Evolutionary conservation across 1,139 yeast genomes (phyloP), one percentile per base, ranked within the genome.

Genomic region (Groenewaldozyma auringiensis): DNA sequence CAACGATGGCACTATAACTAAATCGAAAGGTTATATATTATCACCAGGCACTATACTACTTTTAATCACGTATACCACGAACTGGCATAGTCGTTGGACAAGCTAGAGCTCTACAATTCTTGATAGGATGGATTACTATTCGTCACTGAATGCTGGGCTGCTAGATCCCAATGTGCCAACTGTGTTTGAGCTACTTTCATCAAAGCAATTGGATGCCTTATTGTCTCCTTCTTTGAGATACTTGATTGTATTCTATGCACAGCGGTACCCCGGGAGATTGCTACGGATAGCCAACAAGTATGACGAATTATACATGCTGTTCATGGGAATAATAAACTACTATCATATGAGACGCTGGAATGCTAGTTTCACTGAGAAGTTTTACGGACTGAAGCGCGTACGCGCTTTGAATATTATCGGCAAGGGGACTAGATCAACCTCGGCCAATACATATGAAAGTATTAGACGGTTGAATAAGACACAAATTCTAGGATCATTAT

Each of bases 101-200:
- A n/a, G n/a, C n/a, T n/a, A n/a, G n/a, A n/a, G n/a, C n/a, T n/a
- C n/a, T n/a, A n/a, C n/a, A n/a, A n/a, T n/a, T n/a, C n/a, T n/a
- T n/a, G n/a, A n/a, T n/a, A n/a, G n/a, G n/a, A 86, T 86, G 95
- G 94, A 85, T 62, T 86, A 81, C 67, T 85, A 81, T 60, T 81
- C 94, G 8, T 81, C 89, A 1, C 68, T 84, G 47, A 87, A 83
- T 65, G 86, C 94, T 3, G 72, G 86, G 35, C 79, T 82, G 46
- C 65, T 85, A 50, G 92, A 85, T 58, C 73, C 83, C 1, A 83
- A 79, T 48, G 74, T 82, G 1, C 95, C 95, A 0, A 84, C 95
- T 0, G 69, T 86, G 13, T 86, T 87, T 61, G 96, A 86, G 67
- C 73, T 89, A 46, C 71, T 87, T 21, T 85, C 96, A 0, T 78